These are phyloP conservation scores for Hypoxylon crocopeplum DNA, from an alignment of 495 filamentous ascomycete genomes.

Conservation along the genomic window DNA sequence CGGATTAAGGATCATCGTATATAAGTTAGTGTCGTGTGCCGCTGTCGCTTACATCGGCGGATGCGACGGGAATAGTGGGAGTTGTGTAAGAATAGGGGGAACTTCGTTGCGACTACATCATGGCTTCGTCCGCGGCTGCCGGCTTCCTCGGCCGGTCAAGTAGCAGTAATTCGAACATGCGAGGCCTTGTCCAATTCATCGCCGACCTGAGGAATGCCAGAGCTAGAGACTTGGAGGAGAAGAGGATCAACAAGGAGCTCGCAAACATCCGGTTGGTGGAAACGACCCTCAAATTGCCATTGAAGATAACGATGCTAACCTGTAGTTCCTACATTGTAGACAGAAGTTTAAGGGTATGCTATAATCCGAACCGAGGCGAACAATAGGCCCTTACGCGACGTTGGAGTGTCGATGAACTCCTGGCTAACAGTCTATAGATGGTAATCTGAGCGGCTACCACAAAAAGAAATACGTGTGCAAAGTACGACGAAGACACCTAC, in stretches of 20 bases:
- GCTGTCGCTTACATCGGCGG: conserved; percentile 6
- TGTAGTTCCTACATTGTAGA: conserved; percentile 44
- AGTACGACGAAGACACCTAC: conserved; percentile 48
- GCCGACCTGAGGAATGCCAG: conserved; percentile 94
- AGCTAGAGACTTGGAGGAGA: conserved; percentile 96
- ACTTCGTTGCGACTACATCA: conserved; percentile 34
- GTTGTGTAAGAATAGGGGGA: conserved; percentile 34
- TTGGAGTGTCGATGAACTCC: conserved; percentile 26
- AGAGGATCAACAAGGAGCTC: conserved; percentile 98
- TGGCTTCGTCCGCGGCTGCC: conserved; percentile 61
- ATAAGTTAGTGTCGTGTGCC: conserved; percentile 17
- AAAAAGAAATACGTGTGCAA: conserved; percentile 99
- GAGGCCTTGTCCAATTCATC: conserved; percentile 94
- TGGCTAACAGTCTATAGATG: conserved; percentile 61
- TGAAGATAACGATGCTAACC: conserved; percentile 30
- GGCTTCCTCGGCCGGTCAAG: conserved; percentile 68
- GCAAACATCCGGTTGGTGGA: conserved; percentile 85
- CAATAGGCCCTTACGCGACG: conserved; percentile 12
- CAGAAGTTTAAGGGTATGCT: conserved; percentile 78
- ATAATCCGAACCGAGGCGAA: conserved; percentile 5
- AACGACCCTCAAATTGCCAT: conserved; percentile 6
- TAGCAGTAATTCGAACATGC: conserved; percentile 75
- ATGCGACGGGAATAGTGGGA: conserved; percentile 32
- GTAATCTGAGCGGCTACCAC: conserved; percentile 90
- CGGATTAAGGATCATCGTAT: conserved; percentile 17